Evolutionary conservation across 2,329 filamentous ascomycete species (phyloP).

Genomic region (Elsinoe perseae): DNA sequence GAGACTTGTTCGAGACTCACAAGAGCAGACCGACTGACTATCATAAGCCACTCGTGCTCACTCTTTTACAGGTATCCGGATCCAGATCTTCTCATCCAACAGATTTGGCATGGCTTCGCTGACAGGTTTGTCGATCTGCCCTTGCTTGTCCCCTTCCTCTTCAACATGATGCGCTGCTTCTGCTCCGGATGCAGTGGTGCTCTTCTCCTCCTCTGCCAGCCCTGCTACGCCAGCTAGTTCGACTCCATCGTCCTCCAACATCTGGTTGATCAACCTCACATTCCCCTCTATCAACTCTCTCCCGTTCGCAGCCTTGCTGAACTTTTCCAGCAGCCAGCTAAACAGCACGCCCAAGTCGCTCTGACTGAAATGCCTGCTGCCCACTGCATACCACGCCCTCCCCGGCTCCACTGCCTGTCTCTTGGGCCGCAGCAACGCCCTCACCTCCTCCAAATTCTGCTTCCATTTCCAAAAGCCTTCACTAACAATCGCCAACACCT

Average conservation of each 20-base stretch:
- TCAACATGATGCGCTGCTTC: background rate
- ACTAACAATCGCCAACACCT: conserved; percentile 63
- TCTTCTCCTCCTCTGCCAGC: background rate
- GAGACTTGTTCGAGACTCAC: background rate
- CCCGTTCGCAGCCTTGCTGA: conserved; percentile 55
- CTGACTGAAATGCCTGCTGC: conserved; percentile 69
- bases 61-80: background rate
- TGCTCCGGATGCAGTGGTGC: too few relatives aligned
- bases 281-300: conserved; percentile 76
- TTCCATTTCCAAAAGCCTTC: conserved; percentile 73
- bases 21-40: too few relatives aligned
- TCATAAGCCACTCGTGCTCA: background rate
- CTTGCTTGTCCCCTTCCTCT: background rate
- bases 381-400: conserved; percentile 69
- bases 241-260: conserved; percentile 45
- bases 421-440: conserved; percentile 46
- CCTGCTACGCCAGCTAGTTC: conserved; percentile 30
- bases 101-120: background rate
- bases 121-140: conserved; percentile 8
- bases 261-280: conserved; percentile 70
- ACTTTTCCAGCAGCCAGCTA: conserved; percentile 52
- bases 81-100: conserved; percentile 9
- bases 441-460: conserved; percentile 62
- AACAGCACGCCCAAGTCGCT: conserved; percentile 79
- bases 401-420: conserved; percentile 24